These are phyloP conservation scores for Candida andamanensis DNA, from an alignment of 805 yeast species.

Conservation along the genomic window DNA sequence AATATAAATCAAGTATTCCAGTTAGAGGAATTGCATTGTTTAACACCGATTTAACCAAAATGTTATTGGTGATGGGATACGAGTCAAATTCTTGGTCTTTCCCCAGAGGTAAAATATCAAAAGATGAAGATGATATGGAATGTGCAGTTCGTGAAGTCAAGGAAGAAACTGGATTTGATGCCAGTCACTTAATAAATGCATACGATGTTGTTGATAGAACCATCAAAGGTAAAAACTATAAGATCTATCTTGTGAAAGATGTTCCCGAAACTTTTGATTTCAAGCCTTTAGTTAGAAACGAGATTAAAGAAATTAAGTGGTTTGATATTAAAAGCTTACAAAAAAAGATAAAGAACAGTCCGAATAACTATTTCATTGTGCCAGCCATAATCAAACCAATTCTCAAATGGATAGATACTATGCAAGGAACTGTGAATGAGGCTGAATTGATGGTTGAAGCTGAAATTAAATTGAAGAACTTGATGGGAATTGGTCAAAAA, in stretches of 20 bases:
- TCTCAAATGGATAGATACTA: conserved; percentile 49
- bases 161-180: conserved; percentile 93
- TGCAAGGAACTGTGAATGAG: conserved; percentile 44
- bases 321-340: conserved; percentile 44
- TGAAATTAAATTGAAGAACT: conserved; percentile 57
- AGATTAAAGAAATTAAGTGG: conserved; percentile 84
- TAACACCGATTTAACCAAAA: conserved; percentile 62
- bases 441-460: conserved; percentile 58
- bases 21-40: conserved; percentile 94
- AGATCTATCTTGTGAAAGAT: conserved; percentile 70
- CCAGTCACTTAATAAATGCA: conserved; percentile 59
- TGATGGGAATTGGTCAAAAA: conserved; percentile 51
- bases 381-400: conserved; percentile 48
- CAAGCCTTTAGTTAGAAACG: conserved; percentile 80
- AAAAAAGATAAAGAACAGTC: conserved; percentile 37
- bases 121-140: conserved; percentile 79
- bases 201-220: conserved; percentile 78
- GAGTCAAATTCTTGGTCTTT: conserved; percentile 85
- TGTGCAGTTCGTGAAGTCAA: conserved; percentile 90
- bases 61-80: conserved; percentile 78
- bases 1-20: conserved; percentile 85
- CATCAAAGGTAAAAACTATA: conserved; percentile 76
- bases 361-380: conserved; percentile 41
- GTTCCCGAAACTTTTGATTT: conserved; percentile 76
- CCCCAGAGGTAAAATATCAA: conserved; percentile 94